Evolutionary conservation across 306 rosid species (phyloP).

Genomic region (Cucurbita ficifolia): DNA sequence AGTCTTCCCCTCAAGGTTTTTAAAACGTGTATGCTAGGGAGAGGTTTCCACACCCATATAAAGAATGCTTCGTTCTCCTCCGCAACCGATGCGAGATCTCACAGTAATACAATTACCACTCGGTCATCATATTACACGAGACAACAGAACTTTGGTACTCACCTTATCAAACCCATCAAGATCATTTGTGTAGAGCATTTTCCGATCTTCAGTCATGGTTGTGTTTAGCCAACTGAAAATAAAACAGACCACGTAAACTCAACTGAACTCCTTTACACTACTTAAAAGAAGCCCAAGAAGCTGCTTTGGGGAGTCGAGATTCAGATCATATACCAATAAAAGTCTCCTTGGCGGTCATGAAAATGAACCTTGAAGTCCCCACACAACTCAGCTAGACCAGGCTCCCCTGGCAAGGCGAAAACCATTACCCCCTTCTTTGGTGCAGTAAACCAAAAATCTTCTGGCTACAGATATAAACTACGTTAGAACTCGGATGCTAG

Average conservation of each 20-base stretch:
- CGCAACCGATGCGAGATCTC: no score
- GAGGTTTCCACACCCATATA: no score
- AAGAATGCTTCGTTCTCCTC: no score
- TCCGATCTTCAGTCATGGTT: slow-evolving; percentile 81
- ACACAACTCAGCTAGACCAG: slow-evolving; percentile 73
- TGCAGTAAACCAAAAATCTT: slow-evolving; percentile 90
- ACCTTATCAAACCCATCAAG: slow-evolving; percentile 98
- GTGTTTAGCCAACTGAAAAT: slow-evolving; percentile 87
- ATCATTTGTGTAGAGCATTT: slow-evolving; percentile 52
- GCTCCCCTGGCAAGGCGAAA: slow-evolving; percentile 94
- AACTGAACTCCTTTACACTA: slow-evolving; percentile 10
- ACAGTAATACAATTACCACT: neutral
- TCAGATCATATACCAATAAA: slow-evolving; percentile 55
- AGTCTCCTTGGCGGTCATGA: slow-evolving; percentile 94
- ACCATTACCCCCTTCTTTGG: slow-evolving; percentile 99
- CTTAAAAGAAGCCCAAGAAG: neutral
- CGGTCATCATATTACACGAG: neutral
- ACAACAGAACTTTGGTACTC: neutral
- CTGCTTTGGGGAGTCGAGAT: neutral
- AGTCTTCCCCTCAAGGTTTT: no score
- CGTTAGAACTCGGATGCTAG: neutral
- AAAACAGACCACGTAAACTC: neutral
- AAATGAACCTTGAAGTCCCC: slow-evolving; percentile 97
- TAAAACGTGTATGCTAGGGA: no score
- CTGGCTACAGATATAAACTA: slow-evolving; percentile 42